A percentile compares a stretch with the other conserved stretches of the same genome.
These are phyloP conservation scores for Pseudognaphalium luteoalbum DNA, from an alignment of 129 eudicot species.

Conservation along the genomic window DNA sequence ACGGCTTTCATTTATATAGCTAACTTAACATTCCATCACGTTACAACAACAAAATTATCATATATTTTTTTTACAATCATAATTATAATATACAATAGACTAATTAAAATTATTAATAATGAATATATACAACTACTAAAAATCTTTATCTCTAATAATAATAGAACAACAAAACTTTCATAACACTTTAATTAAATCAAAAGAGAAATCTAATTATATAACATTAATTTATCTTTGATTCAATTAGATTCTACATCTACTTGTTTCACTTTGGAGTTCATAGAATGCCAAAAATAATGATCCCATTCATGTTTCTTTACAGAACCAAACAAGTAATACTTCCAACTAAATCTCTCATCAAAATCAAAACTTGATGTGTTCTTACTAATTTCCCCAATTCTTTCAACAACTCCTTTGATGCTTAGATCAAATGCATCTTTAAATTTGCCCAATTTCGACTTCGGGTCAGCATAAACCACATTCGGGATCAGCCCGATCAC, in stretches of 20 bases:
- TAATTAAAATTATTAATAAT: no score
- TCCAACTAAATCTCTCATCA: conserved; percentile 70
- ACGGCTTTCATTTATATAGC: not conserved
- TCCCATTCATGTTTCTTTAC: conserved; percentile 74
- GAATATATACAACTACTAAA: not conserved
- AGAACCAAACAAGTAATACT: conserved; percentile 60
- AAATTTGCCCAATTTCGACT: conserved; percentile 41
- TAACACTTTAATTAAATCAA: not conserved
- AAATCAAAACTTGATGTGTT: conserved; percentile 40
- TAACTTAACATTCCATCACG: not conserved
- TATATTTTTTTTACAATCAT: no score
- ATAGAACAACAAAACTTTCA: no score
- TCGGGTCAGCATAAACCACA: conserved; percentile 67
- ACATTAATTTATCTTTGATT: not conserved
- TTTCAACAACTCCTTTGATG: conserved; percentile 54
- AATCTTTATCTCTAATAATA: no score
- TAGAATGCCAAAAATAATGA: conserved; percentile 45
- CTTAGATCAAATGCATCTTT: conserved; percentile 84
- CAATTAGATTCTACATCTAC: not conserved
- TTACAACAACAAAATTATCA: no score
- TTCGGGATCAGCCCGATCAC: conserved; percentile 68
- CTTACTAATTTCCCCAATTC: conserved; percentile 41
- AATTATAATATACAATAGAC: no score
- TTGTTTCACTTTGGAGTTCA: conserved; percentile 26
- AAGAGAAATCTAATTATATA: no score